Evolutionary conservation across 2,329 filamentous ascomycete genomes (phyloP).

Genomic region (Phyllosticta ampelicida): DNA sequence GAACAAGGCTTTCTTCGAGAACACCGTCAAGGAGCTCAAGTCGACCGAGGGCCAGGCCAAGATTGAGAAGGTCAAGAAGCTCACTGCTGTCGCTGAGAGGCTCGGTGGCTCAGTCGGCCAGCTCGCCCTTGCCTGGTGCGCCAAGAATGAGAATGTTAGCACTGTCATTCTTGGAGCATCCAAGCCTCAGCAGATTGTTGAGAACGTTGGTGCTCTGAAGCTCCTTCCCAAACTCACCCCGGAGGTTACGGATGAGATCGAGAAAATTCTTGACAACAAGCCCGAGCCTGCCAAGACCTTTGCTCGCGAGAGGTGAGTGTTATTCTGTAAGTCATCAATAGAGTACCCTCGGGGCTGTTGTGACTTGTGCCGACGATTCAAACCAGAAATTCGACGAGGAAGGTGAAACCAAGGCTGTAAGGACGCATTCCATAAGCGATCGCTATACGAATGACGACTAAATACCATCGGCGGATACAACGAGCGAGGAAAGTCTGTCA

Average conservation of each 20-base stretch:
- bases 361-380: neutral
- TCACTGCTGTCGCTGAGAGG: conserved; percentile 40
- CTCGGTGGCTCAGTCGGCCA: conserved; percentile 39
- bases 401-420: neutral
- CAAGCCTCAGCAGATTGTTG: conserved; percentile 39
- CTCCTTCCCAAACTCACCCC: conserved; percentile 30
- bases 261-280: conserved; percentile 30
- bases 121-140: conserved; percentile 48
- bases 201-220: conserved; percentile 38
- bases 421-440: neutral
- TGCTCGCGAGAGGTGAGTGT: conserved; percentile 14
- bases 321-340: neutral
- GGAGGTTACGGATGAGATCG: conserved; percentile 31
- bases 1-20: conserved; percentile 47
- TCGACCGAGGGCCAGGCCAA: conserved; percentile 40
- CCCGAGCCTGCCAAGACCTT: conserved; percentile 17
- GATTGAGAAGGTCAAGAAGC: conserved; percentile 47
- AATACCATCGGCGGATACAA: neutral
- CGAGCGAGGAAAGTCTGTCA: neutral
- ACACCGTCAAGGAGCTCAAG: conserved; percentile 42
- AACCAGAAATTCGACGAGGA: neutral
- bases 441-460: neutral
- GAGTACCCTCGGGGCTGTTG: neutral
- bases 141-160: conserved; percentile 48
- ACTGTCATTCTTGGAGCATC: conserved; percentile 47